Percentiles rank a stretch among this genome's conserved stretches.
Conservation (phyloP, 768 basidiomycete genomes). For the Termitomyces bulborhizus region DNA sequence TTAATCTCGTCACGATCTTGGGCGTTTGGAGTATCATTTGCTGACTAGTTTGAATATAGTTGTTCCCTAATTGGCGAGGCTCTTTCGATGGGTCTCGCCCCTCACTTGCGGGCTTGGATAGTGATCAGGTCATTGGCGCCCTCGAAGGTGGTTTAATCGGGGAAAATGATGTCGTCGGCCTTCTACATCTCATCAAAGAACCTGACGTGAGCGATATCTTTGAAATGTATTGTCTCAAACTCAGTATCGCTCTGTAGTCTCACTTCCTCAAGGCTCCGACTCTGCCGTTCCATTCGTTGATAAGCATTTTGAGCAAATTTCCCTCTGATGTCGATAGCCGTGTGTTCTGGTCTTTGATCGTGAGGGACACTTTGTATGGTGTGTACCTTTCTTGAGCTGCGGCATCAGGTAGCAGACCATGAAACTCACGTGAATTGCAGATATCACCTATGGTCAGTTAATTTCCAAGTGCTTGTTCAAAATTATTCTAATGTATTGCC, state of each 20-base stretch:
- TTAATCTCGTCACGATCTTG: background rate
- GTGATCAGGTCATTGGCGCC: conserved; percentile 50
- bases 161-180: conserved; percentile 57
- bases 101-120: conserved; percentile 57
- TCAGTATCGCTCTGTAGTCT: conserved; percentile 40
- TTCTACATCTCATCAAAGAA: conserved; percentile 66
- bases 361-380: conserved; percentile 69
- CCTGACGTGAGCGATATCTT: conserved; percentile 55
- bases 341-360: conserved; percentile 61
- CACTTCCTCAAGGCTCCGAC: conserved; percentile 85
- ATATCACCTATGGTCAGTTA: conserved; percentile 32
- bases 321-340: conserved; percentile 70
- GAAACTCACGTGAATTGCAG: conserved; percentile 16
- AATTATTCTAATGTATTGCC: conserved; percentile 1
- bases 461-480: background rate
- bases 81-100: conserved; percentile 64
- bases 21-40: background rate
- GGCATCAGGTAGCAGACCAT: background rate
- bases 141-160: conserved; percentile 63
- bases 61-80: conserved; percentile 81
- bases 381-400: conserved; percentile 17
- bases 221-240: background rate
- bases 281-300: conserved; percentile 74
- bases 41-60: conserved; percentile 26
- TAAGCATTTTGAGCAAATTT: conserved; percentile 72